Base-by-base conservation (phyloP, 371 early-diverging fungal species). In the Rhizopus arrhizus region DNA sequence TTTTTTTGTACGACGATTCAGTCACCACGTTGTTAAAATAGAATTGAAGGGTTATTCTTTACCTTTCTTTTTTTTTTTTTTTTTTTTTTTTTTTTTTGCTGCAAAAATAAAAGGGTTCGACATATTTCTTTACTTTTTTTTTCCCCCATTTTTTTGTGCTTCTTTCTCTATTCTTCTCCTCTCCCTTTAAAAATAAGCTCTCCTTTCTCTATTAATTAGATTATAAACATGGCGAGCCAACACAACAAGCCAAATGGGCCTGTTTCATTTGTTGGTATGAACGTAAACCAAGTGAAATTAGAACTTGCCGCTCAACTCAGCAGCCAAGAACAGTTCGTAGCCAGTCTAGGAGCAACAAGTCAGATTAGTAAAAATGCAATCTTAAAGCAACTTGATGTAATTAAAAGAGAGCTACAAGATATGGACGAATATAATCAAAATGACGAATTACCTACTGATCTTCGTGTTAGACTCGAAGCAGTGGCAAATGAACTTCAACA, bases 211-310 rank as follows among this genome's bases (percentile, higher is more conserved):
- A 22, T 22, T 22, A 22, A 22, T 22, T 22, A 22, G 22, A 22
- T 22, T 22, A 22, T 22, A 16, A 43, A 33, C 32, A 43, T 57
- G 57, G 40, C 61, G 11, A 62, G 58, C 49, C 52, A 58, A 49
- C 29, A 31, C 12, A 22, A 5, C 34, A 62, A 47, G 46, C 61
- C 61, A 42, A 58, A 46, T 16, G 50, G 62, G n/a, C 58, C 53
- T 33, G 58, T 68, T 50, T 68, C 69, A 5, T 64, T 68, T 38
- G 46, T 45, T 40, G 61, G 61, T n/a, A 64, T 64, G 69, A 68
- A 47, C 35, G 60, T 55, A 3, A 33, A 58, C 15, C 64, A 68
- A 61, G 61, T 68, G 32, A 68, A 61, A 42, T 16, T 38, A 16
- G 60, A 68, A 42, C 33, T 68, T 8, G 35, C 59, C 16, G 46